Evolutionary conservation across 768 basidiomycete genomes (phyloP).

Genomic region (Russula virescens): DNA sequence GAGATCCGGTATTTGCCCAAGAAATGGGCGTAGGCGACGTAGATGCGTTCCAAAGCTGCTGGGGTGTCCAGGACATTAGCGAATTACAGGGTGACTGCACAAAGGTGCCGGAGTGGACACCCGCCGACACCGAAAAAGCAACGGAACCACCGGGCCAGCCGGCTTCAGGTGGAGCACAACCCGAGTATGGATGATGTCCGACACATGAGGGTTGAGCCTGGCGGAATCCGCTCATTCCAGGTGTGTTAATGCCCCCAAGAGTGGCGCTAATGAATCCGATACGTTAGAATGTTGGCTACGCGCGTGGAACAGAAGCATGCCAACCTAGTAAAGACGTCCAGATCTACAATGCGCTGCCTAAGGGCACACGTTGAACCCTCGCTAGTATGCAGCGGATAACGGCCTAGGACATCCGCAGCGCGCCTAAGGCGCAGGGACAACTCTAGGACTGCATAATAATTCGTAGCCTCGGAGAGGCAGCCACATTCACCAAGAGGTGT

Average conservation of each 20-base stretch:
- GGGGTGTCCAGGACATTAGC: no score
- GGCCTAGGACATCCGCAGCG: conserved; percentile 49
- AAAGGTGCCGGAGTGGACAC: no score
- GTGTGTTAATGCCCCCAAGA: neutral
- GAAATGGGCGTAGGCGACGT: no score
- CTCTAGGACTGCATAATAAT: conserved; percentile 56
- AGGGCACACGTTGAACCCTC: conserved; percentile 33
- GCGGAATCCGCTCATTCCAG: neutral
- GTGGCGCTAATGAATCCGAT: neutral
- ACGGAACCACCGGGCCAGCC: no score
- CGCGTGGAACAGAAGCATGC: conserved; percentile 25
- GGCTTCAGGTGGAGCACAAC: neutral
- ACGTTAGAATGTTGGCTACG: neutral
- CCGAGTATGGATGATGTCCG: neutral
- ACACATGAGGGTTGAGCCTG: neutral
- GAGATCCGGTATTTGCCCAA: no score
- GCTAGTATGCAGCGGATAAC: conserved; percentile 39
- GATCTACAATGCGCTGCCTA: conserved; percentile 42
- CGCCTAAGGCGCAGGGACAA: conserved; percentile 58
- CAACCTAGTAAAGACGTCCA: conserved; percentile 51
- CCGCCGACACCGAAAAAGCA: no score
- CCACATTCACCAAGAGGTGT: conserved; percentile 40
- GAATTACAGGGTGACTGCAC: no score
- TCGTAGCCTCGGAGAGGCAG: conserved; percentile 49
- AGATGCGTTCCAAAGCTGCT: no score